Conservation (phyloP, 306 rosid species). For the Ammopiptanthus mongolicus region DNA sequence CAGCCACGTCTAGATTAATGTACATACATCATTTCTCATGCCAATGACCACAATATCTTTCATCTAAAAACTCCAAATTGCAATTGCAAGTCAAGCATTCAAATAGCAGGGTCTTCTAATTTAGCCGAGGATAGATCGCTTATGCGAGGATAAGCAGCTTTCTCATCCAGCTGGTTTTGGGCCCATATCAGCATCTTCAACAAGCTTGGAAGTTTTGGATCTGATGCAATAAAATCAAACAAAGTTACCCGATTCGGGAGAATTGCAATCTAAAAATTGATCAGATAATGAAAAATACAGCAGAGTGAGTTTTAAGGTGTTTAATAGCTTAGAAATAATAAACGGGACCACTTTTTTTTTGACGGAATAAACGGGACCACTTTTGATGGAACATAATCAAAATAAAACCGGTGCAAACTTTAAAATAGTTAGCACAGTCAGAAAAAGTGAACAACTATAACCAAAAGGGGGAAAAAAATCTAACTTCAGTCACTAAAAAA, state of each 20-base stretch:
- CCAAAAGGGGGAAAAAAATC: background rate
- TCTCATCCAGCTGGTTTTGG: conserved; percentile 91
- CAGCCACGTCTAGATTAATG: conserved; percentile 5
- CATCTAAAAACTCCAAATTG: conserved; percentile 25
- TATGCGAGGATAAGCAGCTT: conserved; percentile 83
- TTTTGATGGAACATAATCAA: background rate
- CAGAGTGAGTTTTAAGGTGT: background rate
- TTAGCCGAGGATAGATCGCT: conserved; percentile 64
- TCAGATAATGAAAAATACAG: background rate
- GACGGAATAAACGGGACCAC: background rate
- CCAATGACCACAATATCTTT: conserved; percentile 20
- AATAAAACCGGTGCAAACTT: background rate
- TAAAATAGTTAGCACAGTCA: background rate
- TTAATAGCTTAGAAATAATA: background rate
- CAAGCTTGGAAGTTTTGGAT: conserved; percentile 97
- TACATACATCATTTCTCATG: conserved; percentile 36
- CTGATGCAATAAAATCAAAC: conserved; percentile 27
- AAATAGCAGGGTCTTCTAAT: conserved; percentile 77
- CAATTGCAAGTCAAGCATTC: conserved; percentile 19
- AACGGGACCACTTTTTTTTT: background rate
- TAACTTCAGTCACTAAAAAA: background rate
- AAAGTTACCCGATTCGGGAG: background rate
- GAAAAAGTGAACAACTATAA: background rate
- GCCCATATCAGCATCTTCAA: conserved; percentile 97
- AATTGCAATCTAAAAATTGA: background rate